phyloP scores from a whole-genome alignment of 257 asterid species.

The Solanum arcanum region DNA sequence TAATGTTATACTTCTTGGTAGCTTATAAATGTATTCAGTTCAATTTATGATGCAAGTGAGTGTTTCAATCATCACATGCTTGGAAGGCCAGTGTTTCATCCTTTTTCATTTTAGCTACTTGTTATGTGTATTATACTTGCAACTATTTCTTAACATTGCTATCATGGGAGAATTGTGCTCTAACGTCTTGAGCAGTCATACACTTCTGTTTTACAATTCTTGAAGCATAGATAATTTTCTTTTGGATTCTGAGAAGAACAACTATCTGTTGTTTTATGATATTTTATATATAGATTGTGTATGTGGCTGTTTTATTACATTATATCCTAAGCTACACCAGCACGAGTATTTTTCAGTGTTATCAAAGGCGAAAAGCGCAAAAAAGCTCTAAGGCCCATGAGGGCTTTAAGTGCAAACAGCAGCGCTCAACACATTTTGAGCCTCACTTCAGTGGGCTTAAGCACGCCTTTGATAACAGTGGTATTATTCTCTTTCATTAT shows the following conservation, averaged over 20 bases:
- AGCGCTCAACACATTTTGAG: too few relatives aligned
- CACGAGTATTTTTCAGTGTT: neutral
- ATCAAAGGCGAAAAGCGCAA: too few relatives aligned
- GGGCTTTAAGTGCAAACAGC: too few relatives aligned
- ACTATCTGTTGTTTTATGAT: neutral
- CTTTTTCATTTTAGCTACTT: neutral
- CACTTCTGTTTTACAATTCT: neutral
- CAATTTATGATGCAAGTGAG: neutral
- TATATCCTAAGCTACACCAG: neutral
- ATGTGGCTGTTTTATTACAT: neutral
- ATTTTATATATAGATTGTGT: neutral
- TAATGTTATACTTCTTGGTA: neutral
- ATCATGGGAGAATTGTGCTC: neutral
- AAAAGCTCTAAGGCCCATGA: too few relatives aligned
- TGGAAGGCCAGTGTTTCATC: neutral
- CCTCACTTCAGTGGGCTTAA: too few relatives aligned
- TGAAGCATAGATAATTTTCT: neutral
- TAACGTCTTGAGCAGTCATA: neutral
- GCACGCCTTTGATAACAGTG: too few relatives aligned
- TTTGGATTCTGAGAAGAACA: neutral
- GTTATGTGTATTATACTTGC: neutral
- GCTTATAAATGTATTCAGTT: neutral
- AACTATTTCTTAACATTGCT: neutral
- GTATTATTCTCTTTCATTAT: neutral
- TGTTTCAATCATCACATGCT: neutral